Base-by-base conservation (phyloP, 1,284 basidiomycete species). In the Anthracocystis walkeri region DNA sequence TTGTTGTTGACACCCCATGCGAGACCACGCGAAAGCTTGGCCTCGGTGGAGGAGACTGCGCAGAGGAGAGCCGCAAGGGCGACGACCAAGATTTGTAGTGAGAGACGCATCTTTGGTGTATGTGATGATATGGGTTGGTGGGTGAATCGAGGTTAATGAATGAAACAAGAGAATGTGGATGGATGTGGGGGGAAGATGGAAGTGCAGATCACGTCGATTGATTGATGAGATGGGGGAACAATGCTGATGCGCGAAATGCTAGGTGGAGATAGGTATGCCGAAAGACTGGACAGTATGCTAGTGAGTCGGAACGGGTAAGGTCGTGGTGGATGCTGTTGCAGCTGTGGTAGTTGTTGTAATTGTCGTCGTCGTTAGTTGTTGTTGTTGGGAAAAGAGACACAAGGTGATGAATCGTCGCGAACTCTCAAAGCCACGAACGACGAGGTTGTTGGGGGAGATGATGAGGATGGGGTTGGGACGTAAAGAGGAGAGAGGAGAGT, bases 1-100 rank as follows among this genome's bases (percentile, higher is more conserved):
- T 61, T 49, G 74, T 79, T 52, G 68, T 80, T 76, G 45, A 78
- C 68, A 31, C 71, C 82, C 80, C 80, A 83, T 0, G 81, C 73
- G 16, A 82, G 58, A 71, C 81, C 81, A 51, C 68, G 70, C 53
- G 38, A 20, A 31, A 75, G 66, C 58, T 61, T 65, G 48, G 72
- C 72, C 48, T 69, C 63, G 42, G 66, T 57, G 23, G 52, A 52
- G 2, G 72, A 59, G 42, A 66, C 55, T 16, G 72, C 58, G 51
- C 62, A 75, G 44, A 75, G 59, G 31, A 66, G 52, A 38, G 66
- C 63, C 52, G 66, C 72, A 18, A 75, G 31, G 40, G 63, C 59
- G 56, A 46, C 58, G 50, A 75, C 59, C 55, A 75, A 65, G 53
- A 75, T 27, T 44, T 60, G 59, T 56, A 75, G 42, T 51, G 72